Evolutionary conservation across 2,329 filamentous ascomycete species (phyloP), one percentile per base, ranked within the genome.

Genomic region (Hirsutella minnesotensis): DNA sequence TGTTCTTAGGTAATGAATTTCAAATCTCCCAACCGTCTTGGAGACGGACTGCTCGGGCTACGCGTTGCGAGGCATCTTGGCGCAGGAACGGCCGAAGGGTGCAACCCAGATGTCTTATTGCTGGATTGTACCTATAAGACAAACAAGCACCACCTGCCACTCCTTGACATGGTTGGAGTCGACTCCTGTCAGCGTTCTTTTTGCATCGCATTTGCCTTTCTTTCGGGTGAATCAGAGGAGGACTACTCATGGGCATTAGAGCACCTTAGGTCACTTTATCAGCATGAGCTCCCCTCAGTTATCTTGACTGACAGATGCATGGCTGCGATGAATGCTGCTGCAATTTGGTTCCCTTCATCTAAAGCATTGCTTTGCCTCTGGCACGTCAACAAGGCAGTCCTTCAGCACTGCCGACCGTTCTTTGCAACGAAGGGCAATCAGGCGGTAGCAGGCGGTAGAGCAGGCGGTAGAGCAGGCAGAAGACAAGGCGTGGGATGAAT

Each of bases 41-140:
- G n/a, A n/a, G n/a, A n/a, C n/a, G n/a, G n/a, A n/a, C n/a, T n/a
- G n/a, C n/a, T n/a, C n/a, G n/a, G n/a, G n/a, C n/a, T n/a, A n/a
- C n/a, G n/a, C n/a, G n/a, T n/a, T n/a, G n/a, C n/a, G n/a, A n/a
- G n/a, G n/a, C n/a, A n/a, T n/a, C n/a, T n/a, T n/a, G n/a, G n/a
- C n/a, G n/a, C n/a, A n/a, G n/a, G n/a, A n/a, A n/a, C n/a, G n/a
- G n/a, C n/a, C n/a, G n/a, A n/a, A n/a, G n/a, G n/a, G 24, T 12
- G 21, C 2, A 51, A 56, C 42, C 45, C 45, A 3, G 43, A 52
- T 35, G 12, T 52, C 2, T 33, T 53, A 9, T 13, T 33, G n/a
- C n/a, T 33, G 31, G 47, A 52, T 29, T 55, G 41, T 37, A 54
- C 43, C 9, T 54, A 55, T 31, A 54, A 56, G 40, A 55, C 45